phyloP scores from a whole-genome alignment of 495 filamentous ascomycete species.

The Poronia punctata region DNA sequence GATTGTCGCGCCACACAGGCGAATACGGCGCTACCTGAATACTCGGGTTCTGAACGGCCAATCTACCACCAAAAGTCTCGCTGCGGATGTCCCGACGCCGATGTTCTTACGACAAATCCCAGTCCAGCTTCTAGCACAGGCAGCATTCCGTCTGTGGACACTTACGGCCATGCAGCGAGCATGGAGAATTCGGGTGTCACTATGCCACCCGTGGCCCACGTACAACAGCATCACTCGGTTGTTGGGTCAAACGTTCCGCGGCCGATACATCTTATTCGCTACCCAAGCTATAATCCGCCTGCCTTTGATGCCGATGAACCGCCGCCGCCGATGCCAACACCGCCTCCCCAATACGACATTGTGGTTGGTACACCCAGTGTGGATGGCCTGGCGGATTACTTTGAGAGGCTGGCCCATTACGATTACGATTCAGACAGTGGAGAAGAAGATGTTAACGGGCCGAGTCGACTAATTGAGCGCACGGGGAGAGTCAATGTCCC shows the following conservation, averaged over 20 bases:
- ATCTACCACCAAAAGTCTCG: constrained; percentile 43
- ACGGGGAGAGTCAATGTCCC: constrained; percentile 46
- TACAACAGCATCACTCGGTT: constrained; percentile 17
- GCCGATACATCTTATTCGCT: constrained; percentile 76
- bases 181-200: constrained; percentile 11
- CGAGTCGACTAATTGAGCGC: constrained; percentile 32
- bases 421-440: constrained; percentile 28
- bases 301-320: constrained; percentile 82
- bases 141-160: constrained; percentile 18
- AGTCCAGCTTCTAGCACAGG: constrained; percentile 29
- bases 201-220: constrained; percentile 14
- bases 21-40: constrained; percentile 83
- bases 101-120: constrained; percentile 33
- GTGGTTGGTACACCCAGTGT: constrained; percentile 75
- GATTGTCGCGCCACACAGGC: constrained; percentile 89
- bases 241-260: constrained; percentile 22
- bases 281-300: constrained; percentile 84
- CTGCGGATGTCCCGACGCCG: constrained; percentile 74
- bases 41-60: constrained; percentile 52
- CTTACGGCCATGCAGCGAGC: not conserved
- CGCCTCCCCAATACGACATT: constrained; percentile 79
- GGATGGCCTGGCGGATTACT: constrained; percentile 88
- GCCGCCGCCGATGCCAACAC: constrained; percentile 69
- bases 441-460: constrained; percentile 31
- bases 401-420: constrained; percentile 49